Base-by-base conservation (phyloP, 2,329 filamentous ascomycete species). In the Dactylellina leptospora region DNA sequence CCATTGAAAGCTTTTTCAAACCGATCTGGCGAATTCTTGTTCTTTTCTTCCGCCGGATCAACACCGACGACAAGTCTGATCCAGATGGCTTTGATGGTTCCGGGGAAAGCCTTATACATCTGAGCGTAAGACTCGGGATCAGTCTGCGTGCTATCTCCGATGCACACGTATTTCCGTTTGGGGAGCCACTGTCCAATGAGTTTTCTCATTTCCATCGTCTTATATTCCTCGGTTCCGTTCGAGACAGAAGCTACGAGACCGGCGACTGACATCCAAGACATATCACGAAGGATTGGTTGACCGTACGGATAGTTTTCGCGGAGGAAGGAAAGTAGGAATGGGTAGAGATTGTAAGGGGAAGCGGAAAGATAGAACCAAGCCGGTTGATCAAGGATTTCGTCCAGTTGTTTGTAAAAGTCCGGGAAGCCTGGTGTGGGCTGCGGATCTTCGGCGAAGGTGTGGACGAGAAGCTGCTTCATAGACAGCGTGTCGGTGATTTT, bases 311-410 rank as follows among this genome's bases (percentile, higher is more conserved):
- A 97, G 79, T 90, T 81, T 1, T 83, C 78, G 59, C 88, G 81
- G 33, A 92, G 84, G 80, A 97, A 97, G 0, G 84, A 79, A 62
- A 85, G 88, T 22, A 97, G 84, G 80, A 97, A 95, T 0, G 91
- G 90, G 78, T 97, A 97, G 8, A 97, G 85, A 76, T 96, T 96
- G 82, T 97, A 97, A 0, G 93, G 93, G 0, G 92, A 96, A 0
- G 93, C 93, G 0, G 91, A 96, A 48, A 97, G 85, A 80, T 97
- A 97, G 82, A 96, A 96, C 85, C 91, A 96, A 0, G 92, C 86
- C 1, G 92, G 89, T 6, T 84, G 83, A 6, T 84, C 78, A 0
- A 83, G 81, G 22, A 88, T 77, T 2, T 83, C 75, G 4, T 80
- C 79, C 45, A 88, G 82, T 9, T 96, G 83, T 61, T 88, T 83